Percentiles rank a stretch among this genome's conserved stretches.
These are phyloP conservation scores for Candida germanica DNA, from an alignment of 805 yeast species.

Conservation along the genomic window DNA sequence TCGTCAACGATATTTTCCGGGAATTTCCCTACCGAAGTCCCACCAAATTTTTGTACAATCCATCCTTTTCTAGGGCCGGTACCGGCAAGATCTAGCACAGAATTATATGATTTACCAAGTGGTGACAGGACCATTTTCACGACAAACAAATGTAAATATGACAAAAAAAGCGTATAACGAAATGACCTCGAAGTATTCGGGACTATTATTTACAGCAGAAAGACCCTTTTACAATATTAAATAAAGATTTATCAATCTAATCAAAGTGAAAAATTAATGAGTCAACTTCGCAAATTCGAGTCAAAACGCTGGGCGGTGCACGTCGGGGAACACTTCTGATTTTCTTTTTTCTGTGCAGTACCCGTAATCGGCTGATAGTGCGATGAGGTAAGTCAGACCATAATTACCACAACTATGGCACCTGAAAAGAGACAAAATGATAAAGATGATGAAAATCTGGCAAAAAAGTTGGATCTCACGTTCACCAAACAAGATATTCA, in stretches of 20 bases:
- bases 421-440: constrained; percentile 2
- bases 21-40: constrained; percentile 95
- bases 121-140: constrained; percentile 21
- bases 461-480: constrained; percentile 13
- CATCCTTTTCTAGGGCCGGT: constrained; percentile 22
- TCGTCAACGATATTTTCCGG: constrained; percentile 81
- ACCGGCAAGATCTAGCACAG: constrained; percentile 34
- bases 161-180: too few species aligned
- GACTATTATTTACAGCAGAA: too few species aligned
- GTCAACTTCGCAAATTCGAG: too few species aligned
- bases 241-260: too few species aligned
- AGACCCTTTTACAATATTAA: too few species aligned
- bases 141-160: too few species aligned
- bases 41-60: constrained; percentile 88
- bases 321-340: background rate
- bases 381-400: background rate
- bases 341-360: background rate
- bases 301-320: constrained; percentile 1
- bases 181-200: too few species aligned
- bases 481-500: constrained; percentile 35
- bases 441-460: constrained; percentile 1
- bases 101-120: constrained; percentile 32
- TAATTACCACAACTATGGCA: constrained; percentile 5
- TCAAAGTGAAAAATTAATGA: constrained; percentile 1
- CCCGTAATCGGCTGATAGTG: background rate